Evolutionary conservation across 2,329 filamentous ascomycete genomes (phyloP).

Genomic region (Diaporthe eres): DNA sequence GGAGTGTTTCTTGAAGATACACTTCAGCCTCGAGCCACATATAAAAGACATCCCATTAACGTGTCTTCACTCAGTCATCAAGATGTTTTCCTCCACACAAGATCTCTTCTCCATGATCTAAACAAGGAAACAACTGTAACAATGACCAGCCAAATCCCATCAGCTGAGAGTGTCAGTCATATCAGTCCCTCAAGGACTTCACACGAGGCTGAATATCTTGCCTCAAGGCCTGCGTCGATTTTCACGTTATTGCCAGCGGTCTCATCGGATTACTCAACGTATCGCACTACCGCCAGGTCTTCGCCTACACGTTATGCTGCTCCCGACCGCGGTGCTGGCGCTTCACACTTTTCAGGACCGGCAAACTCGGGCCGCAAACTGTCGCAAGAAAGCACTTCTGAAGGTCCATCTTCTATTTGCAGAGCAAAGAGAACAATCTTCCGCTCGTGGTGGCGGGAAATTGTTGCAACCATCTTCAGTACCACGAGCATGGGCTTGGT

Average conservation of each 20-base stretch:
- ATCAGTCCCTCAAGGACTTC: not conserved
- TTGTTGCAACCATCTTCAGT: not conserved
- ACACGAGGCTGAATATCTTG: not conserved
- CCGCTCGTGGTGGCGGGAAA: not conserved
- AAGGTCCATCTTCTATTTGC: not conserved
- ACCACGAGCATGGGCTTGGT: not conserved
- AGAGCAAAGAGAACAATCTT: not conserved
- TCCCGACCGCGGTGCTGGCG: not conserved
- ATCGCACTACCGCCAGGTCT: not conserved
- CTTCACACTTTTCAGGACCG: not conserved
- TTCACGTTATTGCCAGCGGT: not conserved
- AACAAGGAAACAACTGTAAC: rapidly evolving
- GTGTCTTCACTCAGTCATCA: not conserved
- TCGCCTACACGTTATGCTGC: not conserved
- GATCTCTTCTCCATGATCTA: not conserved
- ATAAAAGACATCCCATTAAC: not conserved
- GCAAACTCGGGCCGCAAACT: not conserved
- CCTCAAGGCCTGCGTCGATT: not conserved
- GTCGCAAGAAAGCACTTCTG: not conserved
- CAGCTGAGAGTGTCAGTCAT: not conserved
- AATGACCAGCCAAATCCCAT: not conserved
- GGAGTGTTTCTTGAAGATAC: not conserved
- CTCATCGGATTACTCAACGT: rapidly evolving
- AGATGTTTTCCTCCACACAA: not conserved
- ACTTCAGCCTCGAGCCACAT: not conserved